Evolutionary conservation across 345 rosid species (phyloP).

Genomic region (Salix exigua): DNA sequence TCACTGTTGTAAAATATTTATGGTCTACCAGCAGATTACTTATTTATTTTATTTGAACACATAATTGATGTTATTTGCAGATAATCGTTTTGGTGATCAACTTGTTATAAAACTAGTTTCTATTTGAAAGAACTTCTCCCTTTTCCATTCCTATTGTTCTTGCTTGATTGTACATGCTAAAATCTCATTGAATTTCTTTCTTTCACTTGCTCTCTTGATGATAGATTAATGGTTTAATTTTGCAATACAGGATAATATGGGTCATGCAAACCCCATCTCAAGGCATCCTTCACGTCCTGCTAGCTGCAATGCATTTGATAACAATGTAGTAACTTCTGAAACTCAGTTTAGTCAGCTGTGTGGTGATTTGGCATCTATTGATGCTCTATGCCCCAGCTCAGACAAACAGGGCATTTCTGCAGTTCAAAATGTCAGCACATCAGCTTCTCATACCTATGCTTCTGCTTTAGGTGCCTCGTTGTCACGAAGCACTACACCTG

Average conservation of each 20-base stretch:
- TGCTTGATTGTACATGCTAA: constrained; percentile 5
- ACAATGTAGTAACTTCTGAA: constrained; percentile 40
- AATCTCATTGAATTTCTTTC: background rate
- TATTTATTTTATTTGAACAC: background rate
- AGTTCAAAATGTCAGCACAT: constrained; percentile 32
- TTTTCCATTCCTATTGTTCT: background rate
- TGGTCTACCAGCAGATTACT: background rate
- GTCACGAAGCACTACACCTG: constrained; percentile 66
- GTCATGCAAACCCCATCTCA: constrained; percentile 33
- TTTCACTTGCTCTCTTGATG: background rate
- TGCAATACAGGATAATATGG: constrained; percentile 51
- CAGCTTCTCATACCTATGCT: constrained; percentile 52
- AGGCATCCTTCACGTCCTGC: constrained; percentile 59
- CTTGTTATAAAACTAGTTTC: background rate
- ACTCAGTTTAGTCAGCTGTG: constrained; percentile 42
- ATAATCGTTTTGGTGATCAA: background rate
- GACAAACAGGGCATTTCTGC: constrained; percentile 31
- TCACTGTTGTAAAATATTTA: background rate
- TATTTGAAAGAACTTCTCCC: background rate
- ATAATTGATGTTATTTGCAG: background rate
- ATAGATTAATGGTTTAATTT: constrained; percentile 14
- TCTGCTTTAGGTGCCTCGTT: constrained; percentile 55
- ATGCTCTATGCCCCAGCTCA: constrained; percentile 32
- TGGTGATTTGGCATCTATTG: constrained; percentile 33
- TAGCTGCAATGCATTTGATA: constrained; percentile 52